phyloP scores from a whole-genome alignment of 164 flowering plant species.

The Nelumbo lutea region DNA sequence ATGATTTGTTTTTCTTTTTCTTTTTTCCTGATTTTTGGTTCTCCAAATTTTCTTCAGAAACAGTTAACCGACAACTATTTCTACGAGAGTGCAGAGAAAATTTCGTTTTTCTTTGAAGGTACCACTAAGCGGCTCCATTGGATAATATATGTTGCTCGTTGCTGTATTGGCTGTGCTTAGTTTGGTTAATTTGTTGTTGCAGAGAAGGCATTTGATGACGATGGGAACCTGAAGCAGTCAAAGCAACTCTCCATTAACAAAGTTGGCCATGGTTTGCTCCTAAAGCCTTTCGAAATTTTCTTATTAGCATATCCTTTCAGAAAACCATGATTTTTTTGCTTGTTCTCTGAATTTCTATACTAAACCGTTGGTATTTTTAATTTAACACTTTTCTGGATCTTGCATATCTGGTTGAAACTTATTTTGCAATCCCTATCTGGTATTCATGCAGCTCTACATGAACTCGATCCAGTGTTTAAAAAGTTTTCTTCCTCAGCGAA shows the following conservation, averaged over 20 bases:
- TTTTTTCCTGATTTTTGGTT: no score
- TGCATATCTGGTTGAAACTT: conserved; percentile 4
- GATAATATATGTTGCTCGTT: conserved; percentile 1
- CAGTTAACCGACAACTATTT: conserved; percentile 62
- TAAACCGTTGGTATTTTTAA: background rate
- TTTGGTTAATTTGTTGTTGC: conserved; percentile 18
- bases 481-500: conserved; percentile 58
- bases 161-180: conserved; percentile 1
- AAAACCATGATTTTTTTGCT: background rate
- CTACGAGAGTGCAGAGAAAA: conserved; percentile 85
- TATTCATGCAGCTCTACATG: conserved; percentile 70
- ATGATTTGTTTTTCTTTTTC: background rate
- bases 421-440: conserved; percentile 1
- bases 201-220: conserved; percentile 93
- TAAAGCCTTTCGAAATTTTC: background rate
- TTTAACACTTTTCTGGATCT: background rate
- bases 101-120: conserved; percentile 98
- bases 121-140: conserved; percentile 2
- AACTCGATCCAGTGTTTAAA: conserved; percentile 68
- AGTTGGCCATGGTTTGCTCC: conserved; percentile 91
- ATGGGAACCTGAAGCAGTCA: conserved; percentile 79
- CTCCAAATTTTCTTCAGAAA: conserved; percentile 30
- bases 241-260: conserved; percentile 92
- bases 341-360: background rate
- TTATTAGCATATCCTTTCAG: background rate